Evolutionary conservation across 805 yeast genomes (phyloP).

Genomic region (Teunomyces pallodes): DNA sequence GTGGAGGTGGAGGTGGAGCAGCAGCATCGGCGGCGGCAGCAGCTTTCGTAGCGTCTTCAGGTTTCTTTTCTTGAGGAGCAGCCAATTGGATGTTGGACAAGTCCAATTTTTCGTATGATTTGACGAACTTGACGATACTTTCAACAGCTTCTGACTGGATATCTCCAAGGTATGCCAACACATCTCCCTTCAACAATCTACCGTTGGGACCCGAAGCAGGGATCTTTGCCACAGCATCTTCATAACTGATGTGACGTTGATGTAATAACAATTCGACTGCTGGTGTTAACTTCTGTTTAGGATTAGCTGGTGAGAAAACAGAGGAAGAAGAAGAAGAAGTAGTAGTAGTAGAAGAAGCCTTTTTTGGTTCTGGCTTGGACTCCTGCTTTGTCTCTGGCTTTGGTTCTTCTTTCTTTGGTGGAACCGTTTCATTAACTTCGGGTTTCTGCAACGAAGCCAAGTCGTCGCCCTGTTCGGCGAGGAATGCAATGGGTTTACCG

Average conservation of each 20-base stretch:
- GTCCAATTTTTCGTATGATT: constrained; percentile 62
- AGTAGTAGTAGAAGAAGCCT: constrained; percentile 1
- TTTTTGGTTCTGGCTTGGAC: constrained; percentile 1
- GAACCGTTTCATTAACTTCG: constrained; percentile 23
- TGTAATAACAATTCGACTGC: constrained; percentile 70
- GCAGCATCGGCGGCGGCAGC: constrained; percentile 13
- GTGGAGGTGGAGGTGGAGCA: constrained; percentile 24
- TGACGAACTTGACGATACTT: constrained; percentile 54
- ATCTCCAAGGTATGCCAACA: constrained; percentile 75
- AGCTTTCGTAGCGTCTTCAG: constrained; percentile 10
- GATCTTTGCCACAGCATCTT: constrained; percentile 70
- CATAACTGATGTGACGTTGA: constrained; percentile 58
- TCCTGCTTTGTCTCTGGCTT: constrained; percentile 6
- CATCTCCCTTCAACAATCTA: constrained; percentile 86
- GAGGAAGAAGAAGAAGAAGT: not conserved
- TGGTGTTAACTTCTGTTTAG: constrained; percentile 68
- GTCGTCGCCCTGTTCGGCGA: constrained; percentile 90
- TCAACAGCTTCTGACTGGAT: constrained; percentile 56
- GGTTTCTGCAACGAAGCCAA: constrained; percentile 63
- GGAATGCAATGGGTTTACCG: constrained; percentile 83
- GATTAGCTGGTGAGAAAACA: constrained; percentile 50
- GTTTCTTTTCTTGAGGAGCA: constrained; percentile 23
- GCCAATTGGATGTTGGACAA: constrained; percentile 61
- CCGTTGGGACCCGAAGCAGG: constrained; percentile 89
- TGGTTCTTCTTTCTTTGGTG: constrained; percentile 10